Base-by-base conservation (phyloP, 1,284 basidiomycete species). In the Cutaneotrichosporon daszewskae region DNA sequence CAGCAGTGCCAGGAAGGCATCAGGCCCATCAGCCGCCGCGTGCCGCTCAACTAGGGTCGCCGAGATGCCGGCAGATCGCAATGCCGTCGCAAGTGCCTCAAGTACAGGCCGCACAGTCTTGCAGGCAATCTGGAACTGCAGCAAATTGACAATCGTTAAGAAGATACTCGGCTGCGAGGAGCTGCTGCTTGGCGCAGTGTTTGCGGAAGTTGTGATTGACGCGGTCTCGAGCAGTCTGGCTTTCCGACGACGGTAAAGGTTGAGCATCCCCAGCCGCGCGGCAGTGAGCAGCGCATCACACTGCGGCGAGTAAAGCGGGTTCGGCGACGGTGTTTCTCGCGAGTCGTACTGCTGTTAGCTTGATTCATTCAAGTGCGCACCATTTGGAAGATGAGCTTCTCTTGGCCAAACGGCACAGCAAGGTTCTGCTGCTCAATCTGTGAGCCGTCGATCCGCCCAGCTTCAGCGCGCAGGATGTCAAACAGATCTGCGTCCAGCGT, bases 401-500 rank as follows among this genome's bases (percentile, higher is more conserved):
- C 47, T 11, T 49, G 49, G 0, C 58, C 64, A 6, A 60, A 40
- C 8, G 47, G 37, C 1, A 64, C 32, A 0, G 43, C 34, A 12
- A 64, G 45, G 3, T 46, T 45, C 18, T 45, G 36, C 2, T 48
- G 37, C 20, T 61, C 58, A 12, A 60, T 43, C 8, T 49, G 47
- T 6, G 49, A 48, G 11, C 39, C 48, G 25, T 51, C 53, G 16
- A 55, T 17, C 12, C 50, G 45, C 4, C 38, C 16, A 1, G 55
- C 55, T 40, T 65, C 65, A 14, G 31, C 33, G 4, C 59, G 55
- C 4, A 65, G 47, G 51, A 65, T 61, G 32, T 48, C 47, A 42
- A 65, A 71, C 5, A 72, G 48, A 34, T 72, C 69, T 42, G 68
- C 65, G 36, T 72, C 69, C 25, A 72, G 59, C 7, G 63, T 60